Base-by-base conservation (phyloP, 2,329 filamentous ascomycete species). In the Talaromyces amestolkiae region DNA sequence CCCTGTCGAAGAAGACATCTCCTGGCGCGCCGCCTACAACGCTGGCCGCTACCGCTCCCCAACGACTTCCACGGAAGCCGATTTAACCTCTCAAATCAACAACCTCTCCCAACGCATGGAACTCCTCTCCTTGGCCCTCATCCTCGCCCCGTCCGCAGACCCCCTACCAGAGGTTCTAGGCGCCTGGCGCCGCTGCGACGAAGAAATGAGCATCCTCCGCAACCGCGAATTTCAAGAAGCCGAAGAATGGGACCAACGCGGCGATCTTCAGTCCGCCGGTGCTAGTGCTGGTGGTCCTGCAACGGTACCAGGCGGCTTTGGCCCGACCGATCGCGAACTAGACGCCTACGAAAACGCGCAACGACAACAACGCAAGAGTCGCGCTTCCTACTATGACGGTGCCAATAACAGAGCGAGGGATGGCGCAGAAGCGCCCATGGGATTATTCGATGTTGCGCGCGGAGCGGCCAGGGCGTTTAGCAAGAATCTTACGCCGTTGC, bases 31-130 rank as follows among this genome's bases (percentile, higher is more conserved):
- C 39, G 87, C 87, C 15, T 85, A 88, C 72, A 82, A 84, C 65
- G 87, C 87, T 22, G 87, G 87, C 19, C 83, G 85, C 58, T 83
- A 87, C 76, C 81, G 82, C 61, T 71, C 63, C 74, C n/a, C 59
- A 17, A 67, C 67, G 71, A 39, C 39, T 17, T 33, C 72, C 63
- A 71, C 68, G 65, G 67, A 75, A 33, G 67, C 76, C 66, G 67
- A 72, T 69, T 71, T 80, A 35, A 75, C 75, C 66, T 70, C 78
- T 68, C 74, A 83, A 70, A 80, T 89, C 24, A 81, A 82, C 53
- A 82, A 83, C 62, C 80, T 89, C 15, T 85, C 87, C 62, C 86
- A 89, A 72, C 82, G 87, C 59, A 87, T 88, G 80, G 87, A 89
- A 71, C 81, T 89, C 3, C 83, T 89, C 19, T 87, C 86, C 6